Evolutionary conservation across 306 rosid genomes (phyloP), one percentile per base, ranked within the genome.

Genomic region (Pyrus pyrifolia): DNA sequence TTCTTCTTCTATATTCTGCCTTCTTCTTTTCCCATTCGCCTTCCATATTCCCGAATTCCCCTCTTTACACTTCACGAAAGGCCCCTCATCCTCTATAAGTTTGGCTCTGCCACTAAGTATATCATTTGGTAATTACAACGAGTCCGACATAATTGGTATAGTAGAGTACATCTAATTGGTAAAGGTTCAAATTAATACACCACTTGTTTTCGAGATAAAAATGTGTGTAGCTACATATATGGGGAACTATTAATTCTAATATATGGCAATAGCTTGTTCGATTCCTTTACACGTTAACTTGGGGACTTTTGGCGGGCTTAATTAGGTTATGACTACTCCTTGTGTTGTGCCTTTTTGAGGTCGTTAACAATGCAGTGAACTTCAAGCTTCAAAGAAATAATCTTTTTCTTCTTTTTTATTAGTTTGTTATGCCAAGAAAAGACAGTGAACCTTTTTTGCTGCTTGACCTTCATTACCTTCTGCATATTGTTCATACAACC

Each of bases 401-500:
- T 57, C 25, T 15, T 35, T 18, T 72, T 33, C 77, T 4, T 72
- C 6, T 27, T 61, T 61, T 14, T 61, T 60, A 23, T 27, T 25
- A 11, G 5, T 30, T 66, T 66, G 70, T 66, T 63, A 11, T 62
- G 70, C 78, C 78, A 62, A 62, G 70, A 45, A 62, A 74, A 62
- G 70, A 62, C 78, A 29, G 70, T 74, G 70, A 61, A 45, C 78
- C 70, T 29, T 62, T 73, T 45, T 29, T 61, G 42, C 59, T 60
- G 58, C 29, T 61, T 63, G 78, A 62, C 70, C 70, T 62, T 45
- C 78, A 27, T 27, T 23, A n/a, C 61, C 31, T 12, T 25, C 2
- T 73, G 27, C 61, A 42, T 3, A 27, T 18, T 60, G 68, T 65
- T 73, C 69, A 29, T 40, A 13, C 64, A 71, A n/a, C 46, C 31